phyloP scores from a whole-genome alignment of 805 yeast species.

The Nakazawaea siamensis region DNA sequence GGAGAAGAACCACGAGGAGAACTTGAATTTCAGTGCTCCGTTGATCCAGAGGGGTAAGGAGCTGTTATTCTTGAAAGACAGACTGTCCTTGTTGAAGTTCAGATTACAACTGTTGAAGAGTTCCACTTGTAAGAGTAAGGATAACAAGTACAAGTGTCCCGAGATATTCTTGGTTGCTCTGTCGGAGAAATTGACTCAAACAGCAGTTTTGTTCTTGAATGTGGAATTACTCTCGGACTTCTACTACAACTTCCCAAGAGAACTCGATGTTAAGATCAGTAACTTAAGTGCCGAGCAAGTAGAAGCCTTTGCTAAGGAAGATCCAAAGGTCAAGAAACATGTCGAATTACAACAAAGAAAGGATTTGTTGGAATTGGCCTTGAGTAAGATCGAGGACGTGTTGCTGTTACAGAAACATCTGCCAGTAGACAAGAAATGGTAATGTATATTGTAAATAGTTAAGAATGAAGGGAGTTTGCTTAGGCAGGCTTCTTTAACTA shows the following conservation, averaged over 20 bases:
- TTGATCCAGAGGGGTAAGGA: slow-evolving; percentile 74
- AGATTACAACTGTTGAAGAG: slow-evolving; percentile 71
- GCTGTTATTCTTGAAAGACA: slow-evolving; percentile 70
- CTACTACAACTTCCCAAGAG: slow-evolving; percentile 93
- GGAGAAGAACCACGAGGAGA: slow-evolving; percentile 48
- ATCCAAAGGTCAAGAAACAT: slow-evolving; percentile 83
- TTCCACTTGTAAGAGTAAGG: slow-evolving; percentile 67
- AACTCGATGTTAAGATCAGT: slow-evolving; percentile 70
- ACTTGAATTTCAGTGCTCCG: slow-evolving; percentile 76
- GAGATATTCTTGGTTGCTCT: slow-evolving; percentile 91
- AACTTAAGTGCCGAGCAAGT: slow-evolving; percentile 66
- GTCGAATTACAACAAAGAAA: slow-evolving; percentile 91
- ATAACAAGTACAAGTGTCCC: slow-evolving; percentile 85
- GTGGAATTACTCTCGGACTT: slow-evolving; percentile 93
- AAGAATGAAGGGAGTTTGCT: too few species aligned
- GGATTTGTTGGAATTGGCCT: slow-evolving; percentile 76
- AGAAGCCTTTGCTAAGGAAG: slow-evolving; percentile 88
- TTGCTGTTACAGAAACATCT: slow-evolving; percentile 47
- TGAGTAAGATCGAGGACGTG: slow-evolving; percentile 79
- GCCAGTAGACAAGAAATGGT: slow-evolving; percentile 3
- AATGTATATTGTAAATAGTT: background rate
- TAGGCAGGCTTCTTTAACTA: too few species aligned
- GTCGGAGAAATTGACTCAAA: slow-evolving; percentile 82
- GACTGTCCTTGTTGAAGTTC: slow-evolving; percentile 62
- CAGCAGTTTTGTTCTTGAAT: slow-evolving; percentile 86